phyloP scores from a whole-genome alignment of 83 land plant genomes.

The Isoetes engelmannii region DNA sequence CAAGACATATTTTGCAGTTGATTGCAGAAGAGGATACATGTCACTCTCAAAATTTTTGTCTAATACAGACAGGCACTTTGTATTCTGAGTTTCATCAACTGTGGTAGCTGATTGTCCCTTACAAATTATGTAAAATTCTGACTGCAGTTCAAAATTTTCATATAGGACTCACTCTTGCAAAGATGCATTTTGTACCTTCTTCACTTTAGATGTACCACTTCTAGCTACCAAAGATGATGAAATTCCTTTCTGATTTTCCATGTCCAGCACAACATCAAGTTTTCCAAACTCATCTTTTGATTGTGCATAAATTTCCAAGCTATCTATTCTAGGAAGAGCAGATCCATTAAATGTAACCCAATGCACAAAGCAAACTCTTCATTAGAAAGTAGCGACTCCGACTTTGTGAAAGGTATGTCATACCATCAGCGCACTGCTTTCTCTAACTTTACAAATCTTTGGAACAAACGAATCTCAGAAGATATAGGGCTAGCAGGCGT shows the following conservation, averaged over 20 bases:
- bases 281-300: constrained; percentile 98
- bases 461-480: constrained; percentile 68
- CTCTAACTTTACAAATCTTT: constrained; percentile 72
- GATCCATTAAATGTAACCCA: constrained; percentile 77
- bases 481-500: constrained; percentile 89
- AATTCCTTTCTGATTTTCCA: constrained; percentile 69
- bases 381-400: constrained; percentile 89
- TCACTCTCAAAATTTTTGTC: constrained; percentile 80
- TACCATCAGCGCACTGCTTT: constrained; percentile 96
- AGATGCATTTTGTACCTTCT: constrained; percentile 52
- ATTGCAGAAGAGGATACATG: constrained; percentile 66
- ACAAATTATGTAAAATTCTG: constrained; percentile 46
- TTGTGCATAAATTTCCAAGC: constrained; percentile 87
- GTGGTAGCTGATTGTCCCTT: constrained; percentile 28
- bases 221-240: constrained; percentile 28
- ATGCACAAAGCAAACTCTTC: constrained; percentile 77
- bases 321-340: constrained; percentile 79
- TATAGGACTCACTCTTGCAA: constrained; percentile 72
- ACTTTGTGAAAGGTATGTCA: constrained; percentile 89
- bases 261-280: constrained; percentile 75
- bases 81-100: constrained; percentile 36
- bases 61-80: constrained; percentile 60
- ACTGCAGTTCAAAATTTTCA: constrained; percentile 65
- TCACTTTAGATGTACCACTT: constrained; percentile 44
- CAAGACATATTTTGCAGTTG: constrained; percentile 74